Conservation (phyloP, 2,329 filamentous ascomycete species). For the Ceratocystiopsis sp. region DNA sequence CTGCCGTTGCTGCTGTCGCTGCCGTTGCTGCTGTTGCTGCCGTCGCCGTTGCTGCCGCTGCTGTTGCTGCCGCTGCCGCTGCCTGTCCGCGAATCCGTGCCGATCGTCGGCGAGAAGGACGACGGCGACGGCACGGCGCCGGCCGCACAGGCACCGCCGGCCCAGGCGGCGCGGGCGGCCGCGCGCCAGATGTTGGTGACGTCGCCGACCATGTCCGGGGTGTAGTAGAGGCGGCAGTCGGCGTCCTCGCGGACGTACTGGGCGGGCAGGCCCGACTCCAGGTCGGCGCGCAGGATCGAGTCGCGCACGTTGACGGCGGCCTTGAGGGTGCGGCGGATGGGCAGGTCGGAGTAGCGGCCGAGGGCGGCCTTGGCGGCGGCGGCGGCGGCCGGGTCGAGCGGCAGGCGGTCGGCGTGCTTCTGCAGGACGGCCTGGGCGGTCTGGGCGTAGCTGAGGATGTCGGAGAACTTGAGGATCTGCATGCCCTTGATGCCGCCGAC, state of each 20-base stretch:
- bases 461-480: constrained; percentile 5
- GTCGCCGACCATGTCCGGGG: constrained; percentile 28
- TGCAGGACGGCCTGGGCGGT: constrained; percentile 1
- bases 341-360: constrained; percentile 2
- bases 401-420: no score
- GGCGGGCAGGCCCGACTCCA: constrained; percentile 24
- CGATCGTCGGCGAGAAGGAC: no score
- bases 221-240: constrained; percentile 36
- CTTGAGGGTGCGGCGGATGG: constrained; percentile 4
- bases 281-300: constrained; percentile 18
- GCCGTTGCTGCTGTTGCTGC: no score
- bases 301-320: constrained; percentile 22
- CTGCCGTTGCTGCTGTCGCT: no score
- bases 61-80: no score
- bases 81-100: no score
- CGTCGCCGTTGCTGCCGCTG: no score
- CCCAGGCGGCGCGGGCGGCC: constrained; percentile 21
- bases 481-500: constrained; percentile 49
- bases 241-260: constrained; percentile 31
- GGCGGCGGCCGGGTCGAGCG: constrained; percentile 2
- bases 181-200: constrained; percentile 29
- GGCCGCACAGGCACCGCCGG: constrained; percentile 5
- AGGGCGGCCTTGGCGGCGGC: constrained; percentile 5
- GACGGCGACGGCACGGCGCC: constrained; percentile 2
- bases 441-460: constrained; percentile 9